Conservation (phyloP, 306 rosid genomes). For the Luffa acutangula region DNA sequence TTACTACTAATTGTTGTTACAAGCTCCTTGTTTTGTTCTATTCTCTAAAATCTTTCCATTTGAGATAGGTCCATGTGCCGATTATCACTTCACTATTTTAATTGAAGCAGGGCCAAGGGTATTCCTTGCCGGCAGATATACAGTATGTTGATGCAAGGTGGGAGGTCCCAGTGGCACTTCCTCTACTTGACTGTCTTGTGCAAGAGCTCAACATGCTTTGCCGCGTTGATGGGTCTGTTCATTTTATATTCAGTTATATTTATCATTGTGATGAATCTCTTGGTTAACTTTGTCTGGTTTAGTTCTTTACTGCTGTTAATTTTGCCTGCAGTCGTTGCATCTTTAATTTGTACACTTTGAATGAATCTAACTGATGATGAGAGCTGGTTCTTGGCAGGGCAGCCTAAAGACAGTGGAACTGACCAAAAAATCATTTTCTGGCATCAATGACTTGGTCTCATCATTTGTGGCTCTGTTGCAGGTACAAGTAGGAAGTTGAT, state of each 20-base stretch:
- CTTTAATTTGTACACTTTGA: neutral
- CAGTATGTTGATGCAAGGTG: slow-evolving; percentile 87
- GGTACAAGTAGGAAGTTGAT: slow-evolving; percentile 59
- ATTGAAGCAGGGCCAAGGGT: slow-evolving; percentile 74
- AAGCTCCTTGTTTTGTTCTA: neutral
- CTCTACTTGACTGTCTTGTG: slow-evolving; percentile 79
- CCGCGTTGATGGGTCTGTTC: slow-evolving; percentile 74
- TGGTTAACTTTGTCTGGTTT: slow-evolving; percentile 7
- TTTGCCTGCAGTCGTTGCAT: neutral
- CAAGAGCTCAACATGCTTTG: slow-evolving; percentile 78
- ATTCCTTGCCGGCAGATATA: slow-evolving; percentile 84
- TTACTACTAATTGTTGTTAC: neutral
- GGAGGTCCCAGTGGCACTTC: slow-evolving; percentile 75
- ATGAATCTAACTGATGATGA: neutral
- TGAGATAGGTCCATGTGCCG: neutral
- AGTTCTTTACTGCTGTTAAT: neutral
- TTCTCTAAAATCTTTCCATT: neutral
- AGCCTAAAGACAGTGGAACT: slow-evolving; percentile 62
- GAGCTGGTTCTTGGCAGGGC: slow-evolving; percentile 66
- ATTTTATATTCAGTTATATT: neutral
- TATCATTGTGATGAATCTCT: neutral
- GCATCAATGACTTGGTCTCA: slow-evolving; percentile 75
- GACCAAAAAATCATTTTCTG: slow-evolving; percentile 28
- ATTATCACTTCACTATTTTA: neutral
- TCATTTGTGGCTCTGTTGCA: slow-evolving; percentile 76